Evolutionary conservation across 148 eudicot species (phyloP).

Genomic region (Dysphania ambrosioides): DNA sequence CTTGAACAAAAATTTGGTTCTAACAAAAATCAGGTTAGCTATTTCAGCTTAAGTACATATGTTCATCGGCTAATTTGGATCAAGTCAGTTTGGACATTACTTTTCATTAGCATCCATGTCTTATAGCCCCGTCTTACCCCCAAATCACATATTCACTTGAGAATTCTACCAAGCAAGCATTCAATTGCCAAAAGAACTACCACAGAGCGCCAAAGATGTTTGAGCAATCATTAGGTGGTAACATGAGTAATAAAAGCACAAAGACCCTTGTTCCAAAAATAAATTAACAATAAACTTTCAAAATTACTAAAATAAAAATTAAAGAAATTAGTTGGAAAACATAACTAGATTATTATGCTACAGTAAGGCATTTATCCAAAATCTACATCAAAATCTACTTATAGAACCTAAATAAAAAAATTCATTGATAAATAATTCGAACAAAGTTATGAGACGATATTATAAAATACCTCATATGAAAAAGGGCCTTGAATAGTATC

Average conservation of each 20-base stretch:
- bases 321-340: background rate
- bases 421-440: background rate
- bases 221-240: background rate
- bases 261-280: background rate
- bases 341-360: background rate
- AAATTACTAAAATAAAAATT: background rate
- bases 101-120: background rate
- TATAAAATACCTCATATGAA: slow-evolving; percentile 73
- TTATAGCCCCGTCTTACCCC: background rate
- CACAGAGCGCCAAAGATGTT: background rate
- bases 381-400: background rate
- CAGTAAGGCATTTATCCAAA: background rate
- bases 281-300: background rate
- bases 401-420: background rate
- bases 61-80: background rate
- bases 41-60: background rate
- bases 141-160: background rate
- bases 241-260: background rate
- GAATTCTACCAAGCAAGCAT: background rate
- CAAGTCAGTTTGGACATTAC: background rate
- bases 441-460: background rate
- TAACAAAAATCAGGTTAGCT: background rate
- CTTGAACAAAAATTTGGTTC: background rate
- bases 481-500: slow-evolving; percentile 93
- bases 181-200: background rate